Conservation (phyloP, 1,284 basidiomycete species). For the Boletus chippewaensis region DNA sequence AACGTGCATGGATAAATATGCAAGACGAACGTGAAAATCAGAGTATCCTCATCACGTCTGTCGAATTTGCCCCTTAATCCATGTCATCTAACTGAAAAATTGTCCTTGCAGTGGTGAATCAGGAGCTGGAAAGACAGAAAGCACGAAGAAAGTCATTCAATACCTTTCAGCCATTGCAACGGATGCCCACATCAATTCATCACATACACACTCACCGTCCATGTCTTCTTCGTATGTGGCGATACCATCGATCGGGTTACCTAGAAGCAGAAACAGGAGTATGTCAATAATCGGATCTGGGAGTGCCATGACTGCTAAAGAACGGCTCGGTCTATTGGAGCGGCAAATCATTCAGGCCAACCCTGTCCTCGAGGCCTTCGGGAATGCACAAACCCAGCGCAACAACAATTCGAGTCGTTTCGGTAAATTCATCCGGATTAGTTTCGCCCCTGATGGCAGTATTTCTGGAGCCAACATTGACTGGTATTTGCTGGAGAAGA, state of each 20-base stretch:
- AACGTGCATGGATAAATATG: conserved; percentile 98
- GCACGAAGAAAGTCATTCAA: conserved; percentile 99
- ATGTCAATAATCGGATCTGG: conserved; percentile 41
- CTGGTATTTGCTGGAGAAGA: conserved; percentile 99
- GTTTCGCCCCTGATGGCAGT: conserved; percentile 88
- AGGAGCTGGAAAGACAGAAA: conserved; percentile 98
- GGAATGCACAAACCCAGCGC: conserved; percentile 96
- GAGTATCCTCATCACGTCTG: conserved; percentile 95
- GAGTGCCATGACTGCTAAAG: conserved; percentile 50
- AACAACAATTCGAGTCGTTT: conserved; percentile 99
- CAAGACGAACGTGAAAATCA: conserved; percentile 96
- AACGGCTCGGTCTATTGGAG: conserved; percentile 83
- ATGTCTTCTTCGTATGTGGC: conserved; percentile 40
- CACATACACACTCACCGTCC: conserved; percentile 57
- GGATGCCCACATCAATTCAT: conserved; percentile 58
- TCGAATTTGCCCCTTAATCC: conserved; percentile 14
- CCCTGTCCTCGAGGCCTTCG: conserved; percentile 96
- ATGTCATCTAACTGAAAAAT: conserved; percentile 1
- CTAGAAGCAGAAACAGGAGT: conserved; percentile 46
- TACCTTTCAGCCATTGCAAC: conserved; percentile 97
- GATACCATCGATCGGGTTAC: conserved; percentile 55
- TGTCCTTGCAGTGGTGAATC: conserved; percentile 77
- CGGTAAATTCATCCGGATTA: conserved; percentile 96
- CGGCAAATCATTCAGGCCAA: conserved; percentile 98
- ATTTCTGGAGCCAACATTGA: conserved; percentile 98